Evolutionary conservation across 106 monocot species (phyloP), one percentile per base, ranked within the genome.

Genomic region (Acorus gramineus): DNA sequence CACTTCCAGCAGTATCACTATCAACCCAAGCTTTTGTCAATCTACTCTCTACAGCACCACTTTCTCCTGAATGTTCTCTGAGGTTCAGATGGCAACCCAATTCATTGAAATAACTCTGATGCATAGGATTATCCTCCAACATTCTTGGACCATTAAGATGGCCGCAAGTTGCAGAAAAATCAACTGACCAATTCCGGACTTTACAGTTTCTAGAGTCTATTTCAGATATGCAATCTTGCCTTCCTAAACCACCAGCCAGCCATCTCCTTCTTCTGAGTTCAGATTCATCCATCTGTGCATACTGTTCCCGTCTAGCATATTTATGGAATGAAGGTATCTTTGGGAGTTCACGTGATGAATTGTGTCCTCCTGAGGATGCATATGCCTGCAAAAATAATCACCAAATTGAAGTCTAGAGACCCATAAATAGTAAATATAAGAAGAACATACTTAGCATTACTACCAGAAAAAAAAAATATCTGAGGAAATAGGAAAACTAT

Each of bases 251-350:
- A 42, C 81, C 81, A 60, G 70, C 72, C 54, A 73, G 69, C 72
- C 47, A 75, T 63, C 71, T 83, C 70, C 62, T 83, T 64, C 77
- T 65, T 8, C 10, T 69, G 43, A 73, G 49, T 52, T 94, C 94
- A 69, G 71, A 79, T 56, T 89, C 86, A 67, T 93, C 93, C 71
- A 76, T 49, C 65, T 82, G 66, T 3, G 59, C 11, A 74, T 79
- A 69, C 11, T 93, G 79, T n/a, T 90, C 85, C 57, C 90, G 86
- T 56, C 79, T 87, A 10, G 78, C 87, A 83, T 91, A 96, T 74
- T 82, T 91, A 59, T 96, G 91, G 44, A 96, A 96, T 56, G 90
- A 91, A 67, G 91, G 91, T 84, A 96, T 96, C 75, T 96, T 96
- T 10, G 96, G 96, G 53, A 96, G 96, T 52, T 91, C 91, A 7